Conservation (phyloP, 2,329 filamentous ascomycete species). For the Ceratocystis smalleyi region DNA sequence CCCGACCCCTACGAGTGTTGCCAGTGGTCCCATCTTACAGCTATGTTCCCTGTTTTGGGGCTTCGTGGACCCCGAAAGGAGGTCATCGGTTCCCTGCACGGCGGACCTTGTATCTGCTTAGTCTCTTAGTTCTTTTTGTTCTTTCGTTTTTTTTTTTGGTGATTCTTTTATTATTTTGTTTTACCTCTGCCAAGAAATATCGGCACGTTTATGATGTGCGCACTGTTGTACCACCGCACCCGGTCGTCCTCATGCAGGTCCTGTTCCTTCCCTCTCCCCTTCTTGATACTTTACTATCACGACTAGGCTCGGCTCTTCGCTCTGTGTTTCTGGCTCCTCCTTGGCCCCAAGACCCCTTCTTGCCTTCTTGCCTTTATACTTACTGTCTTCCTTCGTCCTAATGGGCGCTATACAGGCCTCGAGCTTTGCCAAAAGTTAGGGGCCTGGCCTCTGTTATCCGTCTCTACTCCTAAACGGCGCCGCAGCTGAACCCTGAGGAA, state of each 20-base stretch:
- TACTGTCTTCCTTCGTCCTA: background rate
- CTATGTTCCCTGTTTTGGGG: background rate
- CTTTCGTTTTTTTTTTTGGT: too few relatives aligned
- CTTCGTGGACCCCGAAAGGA: background rate
- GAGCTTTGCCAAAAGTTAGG: background rate
- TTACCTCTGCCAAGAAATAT: background rate
- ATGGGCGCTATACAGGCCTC: background rate
- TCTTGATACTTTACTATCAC: background rate
- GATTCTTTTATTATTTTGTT: too few relatives aligned
- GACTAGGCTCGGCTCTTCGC: constrained; percentile 1
- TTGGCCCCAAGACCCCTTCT: background rate
- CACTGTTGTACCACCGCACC: background rate
- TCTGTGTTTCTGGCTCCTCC: background rate
- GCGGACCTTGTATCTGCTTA: background rate
- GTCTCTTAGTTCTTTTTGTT: background rate
- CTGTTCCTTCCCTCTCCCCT: background rate
- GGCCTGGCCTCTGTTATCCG: too few relatives aligned
- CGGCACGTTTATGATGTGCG: background rate
- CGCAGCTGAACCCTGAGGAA: background rate
- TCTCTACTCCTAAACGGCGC: too few relatives aligned
- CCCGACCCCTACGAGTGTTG: background rate
- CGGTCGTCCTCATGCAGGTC: background rate
- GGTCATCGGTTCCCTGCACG: background rate
- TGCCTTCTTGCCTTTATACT: background rate
- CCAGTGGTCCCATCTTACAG: background rate